Evolutionary conservation across 768 basidiomycete genomes (phyloP).

Genomic region (Leccinum broughii): DNA sequence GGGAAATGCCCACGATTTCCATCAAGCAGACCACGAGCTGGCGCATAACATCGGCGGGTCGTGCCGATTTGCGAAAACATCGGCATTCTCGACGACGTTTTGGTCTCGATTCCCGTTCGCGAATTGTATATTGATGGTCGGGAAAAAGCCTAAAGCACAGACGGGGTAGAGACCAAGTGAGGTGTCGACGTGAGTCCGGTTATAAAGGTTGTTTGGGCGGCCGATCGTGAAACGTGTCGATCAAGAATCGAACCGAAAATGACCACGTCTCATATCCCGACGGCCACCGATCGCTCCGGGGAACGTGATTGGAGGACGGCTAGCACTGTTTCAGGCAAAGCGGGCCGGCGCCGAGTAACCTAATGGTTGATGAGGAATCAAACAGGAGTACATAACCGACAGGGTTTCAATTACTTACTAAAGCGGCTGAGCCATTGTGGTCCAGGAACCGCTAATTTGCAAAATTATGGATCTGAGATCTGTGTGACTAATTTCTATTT

Average conservation of each 20-base stretch:
- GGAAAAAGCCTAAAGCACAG: not conserved
- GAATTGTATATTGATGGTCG: not conserved
- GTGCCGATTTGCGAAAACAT: not conserved
- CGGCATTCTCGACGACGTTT: not conserved
- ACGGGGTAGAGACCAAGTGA: not conserved
- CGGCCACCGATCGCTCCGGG: not conserved
- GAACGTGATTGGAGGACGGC: not conserved
- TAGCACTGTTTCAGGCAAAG: not conserved
- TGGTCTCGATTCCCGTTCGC: not conserved
- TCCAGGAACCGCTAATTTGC: not conserved
- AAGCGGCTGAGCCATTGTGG: not conserved
- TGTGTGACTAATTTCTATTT: constrained; percentile 1
- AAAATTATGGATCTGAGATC: not conserved
- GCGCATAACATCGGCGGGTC: not conserved
- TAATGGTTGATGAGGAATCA: not conserved
- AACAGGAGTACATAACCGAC: too few species aligned
- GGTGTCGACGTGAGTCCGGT: not conserved
- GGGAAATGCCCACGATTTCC: not conserved
- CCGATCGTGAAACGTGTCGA: not conserved
- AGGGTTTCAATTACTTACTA: too few species aligned
- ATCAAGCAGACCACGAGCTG: not conserved
- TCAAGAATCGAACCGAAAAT: not conserved
- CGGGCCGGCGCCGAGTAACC: not conserved
- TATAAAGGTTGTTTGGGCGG: not conserved
- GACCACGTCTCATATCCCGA: not conserved